Percentiles rank a stretch among this genome's conserved stretches.
phyloP scores from a whole-genome alignment of 345 rosid genomes.

The Combretum micranthum region DNA sequence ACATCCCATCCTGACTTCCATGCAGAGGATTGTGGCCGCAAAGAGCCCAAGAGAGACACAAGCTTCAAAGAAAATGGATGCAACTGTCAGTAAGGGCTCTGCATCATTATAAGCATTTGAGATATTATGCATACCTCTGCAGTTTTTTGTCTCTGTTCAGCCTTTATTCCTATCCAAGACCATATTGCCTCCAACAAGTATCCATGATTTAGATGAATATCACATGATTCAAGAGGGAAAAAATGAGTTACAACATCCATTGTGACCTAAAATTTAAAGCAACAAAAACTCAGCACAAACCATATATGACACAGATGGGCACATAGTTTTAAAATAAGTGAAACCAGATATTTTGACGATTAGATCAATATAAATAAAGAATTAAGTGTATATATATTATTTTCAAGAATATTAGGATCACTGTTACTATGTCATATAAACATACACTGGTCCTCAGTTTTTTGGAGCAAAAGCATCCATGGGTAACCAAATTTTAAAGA shows the following conservation, averaged over 20 bases:
- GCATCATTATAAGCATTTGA: conserved; percentile 5
- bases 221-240: conserved; percentile 57
- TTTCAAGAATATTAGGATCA: too few relatives aligned
- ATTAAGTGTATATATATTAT: too few relatives aligned
- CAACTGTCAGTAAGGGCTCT: conserved; percentile 20
- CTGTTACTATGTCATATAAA: too few relatives aligned
- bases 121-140: conserved; percentile 62
- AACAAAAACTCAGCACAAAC: background rate
- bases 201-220: conserved; percentile 92
- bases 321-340: too few relatives aligned
- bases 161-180: conserved; percentile 91
- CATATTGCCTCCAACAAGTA: conserved; percentile 83
- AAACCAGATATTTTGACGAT: too few relatives aligned
- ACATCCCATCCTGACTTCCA: conserved; percentile 84
- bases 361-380: too few relatives aligned
- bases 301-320: too few relatives aligned
- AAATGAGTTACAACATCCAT: conserved; percentile 57
- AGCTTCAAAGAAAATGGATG: conserved; percentile 44
- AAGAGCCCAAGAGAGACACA: conserved; percentile 80
- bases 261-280: conserved; percentile 44
- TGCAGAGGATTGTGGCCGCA: conserved; percentile 90
- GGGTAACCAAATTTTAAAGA: too few relatives aligned
- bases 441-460: too few relatives aligned
- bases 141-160: conserved; percentile 75
- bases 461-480: too few relatives aligned